Evolutionary conservation across 495 filamentous ascomycete genomes (phyloP).

Genomic region (Choiromyces venosus): DNA sequence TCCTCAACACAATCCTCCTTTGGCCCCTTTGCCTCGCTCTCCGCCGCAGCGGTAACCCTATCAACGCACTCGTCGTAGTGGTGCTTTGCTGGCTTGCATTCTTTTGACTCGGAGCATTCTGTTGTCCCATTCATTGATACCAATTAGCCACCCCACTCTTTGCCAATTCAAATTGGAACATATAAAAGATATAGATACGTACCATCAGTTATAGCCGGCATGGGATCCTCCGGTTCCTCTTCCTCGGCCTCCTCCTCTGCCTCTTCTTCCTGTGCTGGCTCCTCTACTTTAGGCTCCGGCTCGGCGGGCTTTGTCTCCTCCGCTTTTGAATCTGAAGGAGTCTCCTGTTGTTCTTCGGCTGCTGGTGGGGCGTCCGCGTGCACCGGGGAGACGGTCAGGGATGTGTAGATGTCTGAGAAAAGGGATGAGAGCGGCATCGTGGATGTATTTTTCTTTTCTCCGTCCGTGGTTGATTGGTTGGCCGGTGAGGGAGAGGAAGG

Average conservation of each 20-base stretch:
- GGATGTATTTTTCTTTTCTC: conserved; percentile 1
- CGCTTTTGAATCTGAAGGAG: conserved; percentile 45
- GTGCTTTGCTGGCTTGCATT: conserved; percentile 85
- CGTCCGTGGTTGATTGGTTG: neutral
- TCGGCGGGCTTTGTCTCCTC: conserved; percentile 46
- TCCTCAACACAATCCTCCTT: conserved; percentile 98
- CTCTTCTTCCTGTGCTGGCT: conserved; percentile 82
- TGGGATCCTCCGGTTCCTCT: conserved; percentile 80
- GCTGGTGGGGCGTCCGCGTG: conserved; percentile 57
- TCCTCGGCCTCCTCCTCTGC: conserved; percentile 89
- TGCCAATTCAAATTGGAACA: conserved; percentile 16
- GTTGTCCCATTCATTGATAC: conserved; percentile 18
- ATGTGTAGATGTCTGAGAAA: conserved; percentile 58
- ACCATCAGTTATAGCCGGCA: conserved; percentile 89
- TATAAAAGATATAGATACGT: conserved; percentile 45
- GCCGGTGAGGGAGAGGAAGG: conserved; percentile 14
- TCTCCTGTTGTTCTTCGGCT: conserved; percentile 48
- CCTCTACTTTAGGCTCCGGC: conserved; percentile 62
- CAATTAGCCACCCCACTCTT: conserved; percentile 9
- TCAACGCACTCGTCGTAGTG: conserved; percentile 97
- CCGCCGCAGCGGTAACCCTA: conserved; percentile 71
- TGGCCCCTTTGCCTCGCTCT: conserved; percentile 57
- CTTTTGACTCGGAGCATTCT: conserved; percentile 83
- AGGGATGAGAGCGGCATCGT: conserved; percentile 61
- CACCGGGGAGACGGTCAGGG: conserved; percentile 54